Evolutionary conservation across 768 basidiomycete genomes (phyloP), one percentile per base, ranked within the genome.

Genomic region (Hygrophoropsis aurantiaca): DNA sequence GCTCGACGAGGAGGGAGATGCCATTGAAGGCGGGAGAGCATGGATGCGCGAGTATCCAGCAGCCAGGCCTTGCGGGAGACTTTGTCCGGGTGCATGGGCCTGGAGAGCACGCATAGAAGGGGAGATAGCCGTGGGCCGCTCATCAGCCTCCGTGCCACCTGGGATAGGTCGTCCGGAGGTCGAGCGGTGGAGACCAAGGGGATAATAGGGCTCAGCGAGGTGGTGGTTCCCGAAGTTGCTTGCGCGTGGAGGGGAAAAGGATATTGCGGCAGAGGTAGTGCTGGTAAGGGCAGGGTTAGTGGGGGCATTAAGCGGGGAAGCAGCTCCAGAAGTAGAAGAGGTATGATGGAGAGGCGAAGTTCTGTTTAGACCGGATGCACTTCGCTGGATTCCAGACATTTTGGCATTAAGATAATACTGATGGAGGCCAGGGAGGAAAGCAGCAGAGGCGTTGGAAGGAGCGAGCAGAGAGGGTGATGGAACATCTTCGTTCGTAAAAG

Each of bases 11-110:
- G 59, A 42, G 18, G 75, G 75, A 0, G 72, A 75, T 9, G 61
- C 57, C 18, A 69, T 66, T 1, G 61, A 39, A n/a, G 59, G 63
- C 0, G 79, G 76, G 21, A 76, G 70, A 1, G 93, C 86, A 56
- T 97, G 94, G 47, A 97, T 85, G 48, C 93, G 78, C 23, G 90
- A 93, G 60, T 93, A 85, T 0, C 93, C 94, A 0, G 90, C 90
- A 0, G 93, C 94, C 23, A 97, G 78, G 26, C 94, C 94, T 46
- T 94, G 92, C 1, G 94, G 93, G 11, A 95, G 74, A 66, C 84
- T 87, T 67, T 94, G 90, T 2, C 93, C 93, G 0, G 94, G 93
- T 1, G 90, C 91, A 55, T 94, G 93, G 15, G 84, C 74, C 58
- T 91, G 88, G 34, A 94, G 71, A 1, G 90, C 93, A n/a, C 84